Evolutionary conservation across 495 filamentous ascomycete species (phyloP), one percentile per base, ranked within the genome.

Genomic region (Tuber calosporum): DNA sequence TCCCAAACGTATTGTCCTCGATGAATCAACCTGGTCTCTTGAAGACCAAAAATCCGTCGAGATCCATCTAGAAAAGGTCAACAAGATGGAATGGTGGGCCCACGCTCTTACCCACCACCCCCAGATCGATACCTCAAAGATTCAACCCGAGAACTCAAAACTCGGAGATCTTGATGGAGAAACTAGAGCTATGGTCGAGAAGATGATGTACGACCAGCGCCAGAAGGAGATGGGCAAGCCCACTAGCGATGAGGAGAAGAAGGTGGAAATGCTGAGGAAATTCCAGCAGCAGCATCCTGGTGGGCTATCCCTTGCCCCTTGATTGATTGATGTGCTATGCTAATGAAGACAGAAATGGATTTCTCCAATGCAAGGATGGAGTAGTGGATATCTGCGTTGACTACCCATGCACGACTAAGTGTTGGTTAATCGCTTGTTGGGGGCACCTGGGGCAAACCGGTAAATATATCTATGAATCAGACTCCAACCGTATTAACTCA

Each of bases 191-290:
- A 97, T 99, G 94, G 95, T 99, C 62, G 95, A 99, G 89, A 99
- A 99, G 88, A 98, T 99, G 95, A 99, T 99, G 95, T 99, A 87
- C 79, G 95, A 99, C 84, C 95, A 99, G 87, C 86, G 91, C 67
- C 93, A 97, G 87, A 98, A 98, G 88, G 95, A 97, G 86, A 86
- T 88, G 84, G 95, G 95, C 9, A 87, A 89, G 82, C 90, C 91
- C 79, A 92, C 89, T 36, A 95, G 91, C 75, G 95, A 98, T 75
- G 94, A 99, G 84, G 88, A 93, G 85, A 89, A 90, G 85, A 98
- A 99, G 88, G 82, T 87, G 83, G 96, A 97, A 48, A 89, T 98
- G 80, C 82, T 99, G 82, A 90, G 91, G 86, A 93, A 94, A 83
- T 99, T 98, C 83, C 90, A 97, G 88, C 86, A 82, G 68, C 88